Conservation (phyloP, 768 basidiomycete species). For the Goffeauzyma gilvescens region DNA sequence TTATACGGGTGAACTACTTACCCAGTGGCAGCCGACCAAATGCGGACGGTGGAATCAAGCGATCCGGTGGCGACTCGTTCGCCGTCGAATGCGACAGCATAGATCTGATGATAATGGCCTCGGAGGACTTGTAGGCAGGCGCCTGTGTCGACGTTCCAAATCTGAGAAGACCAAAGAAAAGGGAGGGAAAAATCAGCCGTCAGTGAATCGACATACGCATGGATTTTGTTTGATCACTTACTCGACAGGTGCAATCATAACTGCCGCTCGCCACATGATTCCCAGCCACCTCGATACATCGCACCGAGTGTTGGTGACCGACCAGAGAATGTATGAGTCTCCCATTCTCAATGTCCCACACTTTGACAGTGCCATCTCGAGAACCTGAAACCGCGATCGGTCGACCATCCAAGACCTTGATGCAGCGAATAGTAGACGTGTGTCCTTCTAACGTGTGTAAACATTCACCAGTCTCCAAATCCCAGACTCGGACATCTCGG, state of each 20-base stretch:
- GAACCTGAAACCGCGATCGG: conserved; percentile 82
- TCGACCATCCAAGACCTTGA: conserved; percentile 66
- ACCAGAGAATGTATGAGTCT: conserved; percentile 38
- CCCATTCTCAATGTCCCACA: conserved; percentile 84
- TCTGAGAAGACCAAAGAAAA: conserved; percentile 35
- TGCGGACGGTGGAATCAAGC: conserved; percentile 78
- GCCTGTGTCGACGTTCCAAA: conserved; percentile 83
- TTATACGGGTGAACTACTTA: conserved; percentile 32
- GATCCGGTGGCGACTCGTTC: conserved; percentile 61
- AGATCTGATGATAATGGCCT: conserved; percentile 77
- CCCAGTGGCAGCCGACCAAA: conserved; percentile 80
- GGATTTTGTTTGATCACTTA: too few relatives aligned
- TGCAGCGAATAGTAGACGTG: conserved; percentile 72
- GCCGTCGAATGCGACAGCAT: conserved; percentile 79
- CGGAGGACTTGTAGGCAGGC: conserved; percentile 60
- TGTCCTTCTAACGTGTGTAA: conserved; percentile 67
- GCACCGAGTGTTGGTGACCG: conserved; percentile 64
- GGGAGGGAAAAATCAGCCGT: not conserved
- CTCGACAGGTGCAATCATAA: conserved; percentile 74
- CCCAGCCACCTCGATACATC: conserved; percentile 75
- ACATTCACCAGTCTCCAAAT: conserved; percentile 59
- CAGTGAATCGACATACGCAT: conserved; percentile 13
- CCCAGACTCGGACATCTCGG: conserved; percentile 79
- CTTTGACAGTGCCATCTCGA: conserved; percentile 62
- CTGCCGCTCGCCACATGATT: conserved; percentile 72